Base-by-base conservation (phyloP, 192 early-diverging fungal species). In the Backusella circina region DNA sequence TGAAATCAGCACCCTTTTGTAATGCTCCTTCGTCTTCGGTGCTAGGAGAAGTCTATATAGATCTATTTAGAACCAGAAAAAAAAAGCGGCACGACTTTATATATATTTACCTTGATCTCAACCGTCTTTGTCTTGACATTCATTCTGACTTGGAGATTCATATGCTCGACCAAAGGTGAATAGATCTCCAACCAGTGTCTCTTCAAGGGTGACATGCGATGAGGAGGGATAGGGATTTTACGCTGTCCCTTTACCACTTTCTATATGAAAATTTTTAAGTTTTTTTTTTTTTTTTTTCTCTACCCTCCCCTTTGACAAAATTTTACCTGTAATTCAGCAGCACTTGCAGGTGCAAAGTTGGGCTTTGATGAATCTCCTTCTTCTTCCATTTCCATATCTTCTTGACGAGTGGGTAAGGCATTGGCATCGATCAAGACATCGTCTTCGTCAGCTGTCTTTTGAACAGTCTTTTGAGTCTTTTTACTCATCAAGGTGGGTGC, bases 1-100 rank as follows among this genome's bases (percentile, higher is more conserved):
- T 89, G 87, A 99, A 99, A 79, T 99, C 98, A 18, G 95, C 95
- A 50, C 92, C 96, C 85, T 98, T 98, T 81, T 99, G 98, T 65
- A 99, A 79, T 67, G 98, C 91, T 4, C 96, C 95, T 5, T 89
- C 83, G 44, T 98, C 97, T 26, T 88, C 88, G 5, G 98, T 99
- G 64, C 95, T 89, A 70, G 89, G 86, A 72, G 92, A 96, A 6
- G 91, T 92, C 82, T 91, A 81, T 44, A 15, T 44, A 18, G 2
- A 1, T 54, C 50, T 44, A 15, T n/a, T n/a, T n/a, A n/a, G n/a
- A n/a, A n/a, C n/a, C n/a, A n/a, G n/a, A n/a, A n/a, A n/a, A n/a
- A n/a, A n/a, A n/a, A n/a, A n/a, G n/a, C n/a, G n/a, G n/a, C n/a
- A n/a, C n/a, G n/a, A n/a, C n/a, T n/a, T n/a, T 67, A 30, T 54